These are phyloP conservation scores for Monosporascus cannonballus DNA, from an alignment of 2,329 filamentous ascomycete species.

Conservation along the genomic window DNA sequence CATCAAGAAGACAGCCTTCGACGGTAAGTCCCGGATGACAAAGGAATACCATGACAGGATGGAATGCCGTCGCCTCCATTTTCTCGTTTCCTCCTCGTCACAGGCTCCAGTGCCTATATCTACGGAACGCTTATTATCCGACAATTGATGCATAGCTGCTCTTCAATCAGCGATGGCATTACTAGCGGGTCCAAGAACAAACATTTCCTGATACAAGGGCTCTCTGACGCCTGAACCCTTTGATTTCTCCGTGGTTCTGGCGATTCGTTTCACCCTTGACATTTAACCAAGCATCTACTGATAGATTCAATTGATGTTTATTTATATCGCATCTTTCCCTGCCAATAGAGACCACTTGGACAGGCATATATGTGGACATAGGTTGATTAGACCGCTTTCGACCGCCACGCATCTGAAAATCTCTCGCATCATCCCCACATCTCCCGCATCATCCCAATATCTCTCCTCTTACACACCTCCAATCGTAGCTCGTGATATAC, in stretches of 20 bases:
- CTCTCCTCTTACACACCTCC: background rate
- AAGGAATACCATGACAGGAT: too few species aligned
- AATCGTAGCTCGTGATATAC: slow-evolving; percentile 6
- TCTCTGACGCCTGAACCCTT: slow-evolving; percentile 52
- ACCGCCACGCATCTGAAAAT: too few species aligned
- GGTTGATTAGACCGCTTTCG: too few species aligned
- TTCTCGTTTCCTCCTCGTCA: background rate
- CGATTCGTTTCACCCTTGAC: slow-evolving; percentile 61
- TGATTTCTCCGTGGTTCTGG: slow-evolving; percentile 36
- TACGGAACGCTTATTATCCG: slow-evolving; percentile 40
- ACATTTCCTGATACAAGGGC: slow-evolving; percentile 34
- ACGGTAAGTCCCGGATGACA: too few species aligned
- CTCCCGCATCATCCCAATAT: too few species aligned
- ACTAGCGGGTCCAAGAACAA: slow-evolving; percentile 52
- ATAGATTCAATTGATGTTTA: background rate
- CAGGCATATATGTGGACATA: too few species aligned
- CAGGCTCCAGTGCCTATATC: background rate
- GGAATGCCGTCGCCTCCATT: too few species aligned
- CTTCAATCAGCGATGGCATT: slow-evolving; percentile 46
- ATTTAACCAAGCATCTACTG: slow-evolving; percentile 22
- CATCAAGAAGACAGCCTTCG: too few species aligned
- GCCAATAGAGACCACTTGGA: too few species aligned
- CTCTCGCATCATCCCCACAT: too few species aligned
- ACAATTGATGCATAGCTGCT: slow-evolving; percentile 50
- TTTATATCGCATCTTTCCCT: background rate